Conservation (phyloP, 495 filamentous ascomycete genomes). For the Xylaria telfairii region DNA sequence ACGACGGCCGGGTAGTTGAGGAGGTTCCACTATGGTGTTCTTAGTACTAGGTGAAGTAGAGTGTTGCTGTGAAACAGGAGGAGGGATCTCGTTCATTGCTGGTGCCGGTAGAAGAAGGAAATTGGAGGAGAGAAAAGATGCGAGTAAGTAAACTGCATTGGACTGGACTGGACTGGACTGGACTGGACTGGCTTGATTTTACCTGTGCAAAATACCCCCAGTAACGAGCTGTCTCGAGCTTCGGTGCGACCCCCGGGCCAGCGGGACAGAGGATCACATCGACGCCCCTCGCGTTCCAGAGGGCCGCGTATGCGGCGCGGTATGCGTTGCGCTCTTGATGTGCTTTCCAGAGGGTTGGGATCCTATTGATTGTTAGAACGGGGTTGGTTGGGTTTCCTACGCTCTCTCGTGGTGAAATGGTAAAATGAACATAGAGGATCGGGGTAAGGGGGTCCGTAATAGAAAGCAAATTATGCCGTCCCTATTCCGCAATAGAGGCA, state of each 20-base stretch:
- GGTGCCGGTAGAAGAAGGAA: not conserved
- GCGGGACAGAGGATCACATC: constrained; percentile 76
- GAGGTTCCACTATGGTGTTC: constrained; percentile 67
- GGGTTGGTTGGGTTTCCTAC: not conserved
- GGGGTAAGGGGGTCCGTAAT: not conserved
- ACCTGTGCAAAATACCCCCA: constrained; percentile 69
- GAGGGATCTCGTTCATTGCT: too few relatives aligned
- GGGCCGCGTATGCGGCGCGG: constrained; percentile 61
- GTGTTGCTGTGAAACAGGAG: too few relatives aligned
- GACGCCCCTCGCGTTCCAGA: constrained; percentile 61
- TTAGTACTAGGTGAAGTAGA: not conserved
- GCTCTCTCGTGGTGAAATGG: not conserved
- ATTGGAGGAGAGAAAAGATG: not conserved
- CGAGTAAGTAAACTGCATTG: too few relatives aligned
- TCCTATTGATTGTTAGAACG: constrained; percentile 4
- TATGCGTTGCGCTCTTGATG: constrained; percentile 60
- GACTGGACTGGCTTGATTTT: not conserved
- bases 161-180: too few relatives aligned
- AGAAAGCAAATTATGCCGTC: not conserved
- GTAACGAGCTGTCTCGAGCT: constrained; percentile 65
- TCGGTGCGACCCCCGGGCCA: constrained; percentile 64
- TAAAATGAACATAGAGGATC: not conserved
- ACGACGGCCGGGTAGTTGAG: constrained; percentile 68
- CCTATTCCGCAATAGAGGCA: not conserved
- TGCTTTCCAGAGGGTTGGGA: constrained; percentile 42